Percentiles rank a stretch among this genome's conserved stretches.
phyloP scores from a whole-genome alignment of 768 basidiomycete species.

The Boletus rubroflammeus region DNA sequence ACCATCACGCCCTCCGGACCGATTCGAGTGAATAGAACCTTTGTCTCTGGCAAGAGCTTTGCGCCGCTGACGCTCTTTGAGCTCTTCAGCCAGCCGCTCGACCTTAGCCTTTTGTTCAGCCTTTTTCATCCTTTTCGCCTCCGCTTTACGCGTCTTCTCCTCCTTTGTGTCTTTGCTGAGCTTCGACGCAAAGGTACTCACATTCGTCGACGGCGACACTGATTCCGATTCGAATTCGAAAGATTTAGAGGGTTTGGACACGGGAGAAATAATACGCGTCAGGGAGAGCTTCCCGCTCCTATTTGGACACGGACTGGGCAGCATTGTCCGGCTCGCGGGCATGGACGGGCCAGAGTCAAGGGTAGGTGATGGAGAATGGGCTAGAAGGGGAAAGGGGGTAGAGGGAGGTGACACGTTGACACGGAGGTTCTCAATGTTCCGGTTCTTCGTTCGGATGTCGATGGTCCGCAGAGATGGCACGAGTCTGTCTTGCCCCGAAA shows the following conservation, averaged over 20 bases:
- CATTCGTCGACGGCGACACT: slow-evolving; percentile 18
- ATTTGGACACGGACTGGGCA: slow-evolving; percentile 5
- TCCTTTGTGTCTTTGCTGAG: slow-evolving; percentile 33
- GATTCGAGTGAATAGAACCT: slow-evolving; percentile 29
- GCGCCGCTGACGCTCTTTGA: slow-evolving; percentile 39
- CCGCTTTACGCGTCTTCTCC: slow-evolving; percentile 41
- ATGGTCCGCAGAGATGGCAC: neutral
- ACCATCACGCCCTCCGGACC: slow-evolving; percentile 16
- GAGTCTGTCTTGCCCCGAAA: slow-evolving; percentile 22
- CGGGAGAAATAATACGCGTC: slow-evolving; percentile 28
- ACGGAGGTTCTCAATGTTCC: slow-evolving; percentile 30
- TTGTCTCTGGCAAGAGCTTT: slow-evolving; percentile 28
- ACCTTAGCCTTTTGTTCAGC: slow-evolving; percentile 37
- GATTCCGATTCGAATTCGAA: slow-evolving; percentile 4
- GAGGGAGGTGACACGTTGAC: slow-evolving; percentile 26
- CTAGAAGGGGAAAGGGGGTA: slow-evolving; percentile 15
- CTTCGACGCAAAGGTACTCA: slow-evolving; percentile 8
- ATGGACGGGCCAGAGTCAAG: slow-evolving; percentile 3
- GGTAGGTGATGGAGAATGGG: slow-evolving; percentile 16
- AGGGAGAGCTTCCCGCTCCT: slow-evolving; percentile 20
- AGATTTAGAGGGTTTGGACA: slow-evolving; percentile 13
- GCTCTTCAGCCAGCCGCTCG: slow-evolving; percentile 43
- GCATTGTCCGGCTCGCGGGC: neutral
- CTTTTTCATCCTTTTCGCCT: slow-evolving; percentile 42
- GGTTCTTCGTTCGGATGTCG: slow-evolving; percentile 21